Evolutionary conservation across 2,329 filamentous ascomycete species (phyloP), one percentile per base, ranked within the genome.

Genomic region (Drechslerella dactyloides): DNA sequence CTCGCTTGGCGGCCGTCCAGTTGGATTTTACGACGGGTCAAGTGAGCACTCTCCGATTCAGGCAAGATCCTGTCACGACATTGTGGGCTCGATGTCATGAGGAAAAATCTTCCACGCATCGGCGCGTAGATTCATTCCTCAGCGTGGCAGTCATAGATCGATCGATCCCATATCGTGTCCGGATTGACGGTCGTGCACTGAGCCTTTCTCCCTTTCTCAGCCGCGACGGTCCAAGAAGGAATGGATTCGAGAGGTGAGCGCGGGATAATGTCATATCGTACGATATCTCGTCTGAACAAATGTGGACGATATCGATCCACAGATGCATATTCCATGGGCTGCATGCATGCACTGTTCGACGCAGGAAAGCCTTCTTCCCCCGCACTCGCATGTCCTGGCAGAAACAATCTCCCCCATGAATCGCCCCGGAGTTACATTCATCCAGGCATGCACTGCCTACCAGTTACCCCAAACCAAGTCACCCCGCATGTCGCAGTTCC

Each of bases 1-100:
- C n/a, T 15, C 11, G 37, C 37, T 42, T 42, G 37, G 37, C 37
- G n/a, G 37, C 37, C 37, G 4, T 6, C 37, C 11, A 4, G 5
- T 15, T 33, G 8, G 8, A 33, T 3, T 42, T 15, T 15, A 42
- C n/a, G 52, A 44, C 27, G 46, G 59, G 65, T 70, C 66, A 70
- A 70, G 66, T 70, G 66, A 70, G 66, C 65, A 70, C 33, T 30
- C 59, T 56, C 66, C 57, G 35, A 51, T 63, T 70, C 35, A 30
- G 66, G 66, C 58, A 70, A 64, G 66, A 69, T 69, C 57, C 37
- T 42, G 37, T 33, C 27, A 15, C 37, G n/a, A 3, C 37, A 4
- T 15, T 15, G 11, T 42, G 11, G 11, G 4, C n/a, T 42, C 11
- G 11, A 5, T 42, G 13, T 42, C 56, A 52, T 56, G 57, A 24